A percentile compares a stretch with the other conserved stretches of the same genome.
Conservation (phyloP, 495 filamentous ascomycete genomes). For the Hypoxylon rickii region DNA sequence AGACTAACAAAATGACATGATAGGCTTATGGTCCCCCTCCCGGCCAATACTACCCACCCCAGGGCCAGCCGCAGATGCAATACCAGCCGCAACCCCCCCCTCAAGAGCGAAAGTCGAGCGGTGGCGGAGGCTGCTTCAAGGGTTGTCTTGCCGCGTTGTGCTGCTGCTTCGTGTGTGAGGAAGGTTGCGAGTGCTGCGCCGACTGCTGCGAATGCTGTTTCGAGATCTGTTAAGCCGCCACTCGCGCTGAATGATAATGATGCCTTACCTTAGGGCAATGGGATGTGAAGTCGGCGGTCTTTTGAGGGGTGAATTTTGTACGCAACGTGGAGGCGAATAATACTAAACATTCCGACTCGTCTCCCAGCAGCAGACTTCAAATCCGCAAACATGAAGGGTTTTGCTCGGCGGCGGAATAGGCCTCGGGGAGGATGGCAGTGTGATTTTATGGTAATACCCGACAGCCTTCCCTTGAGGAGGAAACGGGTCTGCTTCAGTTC, state of each 20-base stretch:
- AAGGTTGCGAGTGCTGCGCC: conserved; percentile 77
- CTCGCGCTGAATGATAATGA: no score
- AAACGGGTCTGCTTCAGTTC: conserved; percentile 13
- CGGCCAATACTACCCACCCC: conserved; percentile 33
- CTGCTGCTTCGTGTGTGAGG: conserved; percentile 79
- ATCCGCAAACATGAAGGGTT: not conserved
- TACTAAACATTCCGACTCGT: conserved; percentile 7
- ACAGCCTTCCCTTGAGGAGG: conserved; percentile 4
- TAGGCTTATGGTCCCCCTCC: conserved; percentile 40
- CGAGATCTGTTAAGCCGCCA: conserved; percentile 54
- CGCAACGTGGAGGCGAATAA: conserved; percentile 9
- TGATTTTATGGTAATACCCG: not conserved
- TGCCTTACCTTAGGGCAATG: conserved; percentile 1
- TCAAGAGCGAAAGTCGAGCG: conserved; percentile 50
- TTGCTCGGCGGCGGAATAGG: not conserved
- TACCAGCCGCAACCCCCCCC: conserved; percentile 65
- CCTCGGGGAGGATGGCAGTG: conserved; percentile 3
- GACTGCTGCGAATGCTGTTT: conserved; percentile 70
- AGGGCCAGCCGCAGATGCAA: conserved; percentile 48
- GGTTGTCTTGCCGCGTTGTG: conserved; percentile 71
- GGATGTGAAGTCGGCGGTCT: conserved; percentile 7
- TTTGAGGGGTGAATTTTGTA: conserved; percentile 3
- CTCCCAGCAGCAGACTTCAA: conserved; percentile 19
- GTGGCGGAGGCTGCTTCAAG: conserved; percentile 65
- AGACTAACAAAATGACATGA: conserved; percentile 14